phyloP scores from a whole-genome alignment of 108 stramenopile genomes.

The Nannochloropsis gaditana region DNA sequence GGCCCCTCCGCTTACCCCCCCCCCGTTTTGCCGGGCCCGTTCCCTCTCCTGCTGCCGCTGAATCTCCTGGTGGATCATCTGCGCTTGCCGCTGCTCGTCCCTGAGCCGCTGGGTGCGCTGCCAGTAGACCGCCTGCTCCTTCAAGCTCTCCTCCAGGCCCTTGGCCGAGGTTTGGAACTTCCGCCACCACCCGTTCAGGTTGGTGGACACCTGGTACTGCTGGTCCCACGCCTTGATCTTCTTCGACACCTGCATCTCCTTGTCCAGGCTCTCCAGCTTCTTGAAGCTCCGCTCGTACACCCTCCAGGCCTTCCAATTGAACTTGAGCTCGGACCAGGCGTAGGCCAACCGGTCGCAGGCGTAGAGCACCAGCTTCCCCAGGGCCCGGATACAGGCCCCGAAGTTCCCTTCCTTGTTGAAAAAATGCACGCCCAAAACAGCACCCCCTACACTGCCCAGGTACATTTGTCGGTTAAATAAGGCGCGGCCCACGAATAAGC shows the following conservation, averaged over 20 bases:
- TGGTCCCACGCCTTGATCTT: constrained; percentile 11
- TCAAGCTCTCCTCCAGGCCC: constrained; percentile 13
- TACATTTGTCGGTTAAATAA: not conserved
- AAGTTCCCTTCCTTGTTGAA: not conserved
- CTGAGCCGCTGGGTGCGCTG: not conserved
- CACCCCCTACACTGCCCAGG: not conserved
- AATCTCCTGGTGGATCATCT: not conserved
- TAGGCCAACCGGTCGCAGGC: not conserved
- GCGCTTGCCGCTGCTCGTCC: not conserved
- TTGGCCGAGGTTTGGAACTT: not conserved
- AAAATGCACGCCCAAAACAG: not conserved
- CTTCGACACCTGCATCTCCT: not conserved
- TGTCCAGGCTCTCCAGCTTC: constrained; percentile 14
- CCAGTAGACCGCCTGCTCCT: not conserved
- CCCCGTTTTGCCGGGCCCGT: not conserved
- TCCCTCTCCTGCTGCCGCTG: constrained; percentile 6
- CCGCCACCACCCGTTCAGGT: not conserved
- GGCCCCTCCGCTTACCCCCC: not conserved
- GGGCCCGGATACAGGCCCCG: not conserved
- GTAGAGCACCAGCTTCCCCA: constrained; percentile 17
- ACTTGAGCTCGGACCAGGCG: not conserved
- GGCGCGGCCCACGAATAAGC: not conserved
- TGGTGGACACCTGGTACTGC: not conserved
- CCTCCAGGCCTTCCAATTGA: constrained; percentile 10
- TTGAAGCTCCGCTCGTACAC: constrained; percentile 11